Base-by-base conservation (phyloP, 2,329 filamentous ascomycete species). In the Ciborinia camelliae region DNA sequence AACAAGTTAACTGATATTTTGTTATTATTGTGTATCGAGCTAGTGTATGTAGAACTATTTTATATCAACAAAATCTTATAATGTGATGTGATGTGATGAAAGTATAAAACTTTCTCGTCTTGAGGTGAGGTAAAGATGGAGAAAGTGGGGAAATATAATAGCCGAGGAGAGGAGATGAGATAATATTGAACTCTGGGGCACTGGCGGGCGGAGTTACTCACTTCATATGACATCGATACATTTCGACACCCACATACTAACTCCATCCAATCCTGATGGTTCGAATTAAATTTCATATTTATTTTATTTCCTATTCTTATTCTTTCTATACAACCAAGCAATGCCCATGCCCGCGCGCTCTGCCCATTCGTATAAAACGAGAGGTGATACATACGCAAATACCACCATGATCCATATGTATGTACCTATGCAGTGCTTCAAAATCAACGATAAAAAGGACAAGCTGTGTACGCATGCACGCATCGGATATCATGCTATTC, bases 401-500 rank as follows among this genome's bases (percentile, higher is more conserved):
- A 26, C 7, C n/a, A 58, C 30, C 28, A 26, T 47, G 55, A 58
- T 35, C 20, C 14, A 47, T 35, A 47, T 58, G 28, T 32, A 58
- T 23, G 55, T 35, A 47, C 47, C 20, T 32, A 58, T 23, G 55
- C 41, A 35, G 15, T 35, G 41, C 55, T 18, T 47, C n/a, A 58
- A 58, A 35, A 30, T 23, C 20, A 45, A 20, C 5, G 28, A 58
- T 47, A 41, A 43, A 57, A 47, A 9, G 37, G 30, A 28, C 28
- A 47, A 58, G 55, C 28, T 58, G 28, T 30, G 30, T 45, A 35
- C 41, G 43, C 18, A 55, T 12, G 35, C 41, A 35, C n/a, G 55
- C 41, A 58, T 47, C 9, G 55, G 55, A 58, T 58, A 58, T 58
- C 54, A 47, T 58, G 39, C 41, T 58, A 26, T 47, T 47, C 41